These are phyloP conservation scores for Sonneratia alba DNA, from an alignment of 345 rosid genomes.

Conservation along the genomic window DNA sequence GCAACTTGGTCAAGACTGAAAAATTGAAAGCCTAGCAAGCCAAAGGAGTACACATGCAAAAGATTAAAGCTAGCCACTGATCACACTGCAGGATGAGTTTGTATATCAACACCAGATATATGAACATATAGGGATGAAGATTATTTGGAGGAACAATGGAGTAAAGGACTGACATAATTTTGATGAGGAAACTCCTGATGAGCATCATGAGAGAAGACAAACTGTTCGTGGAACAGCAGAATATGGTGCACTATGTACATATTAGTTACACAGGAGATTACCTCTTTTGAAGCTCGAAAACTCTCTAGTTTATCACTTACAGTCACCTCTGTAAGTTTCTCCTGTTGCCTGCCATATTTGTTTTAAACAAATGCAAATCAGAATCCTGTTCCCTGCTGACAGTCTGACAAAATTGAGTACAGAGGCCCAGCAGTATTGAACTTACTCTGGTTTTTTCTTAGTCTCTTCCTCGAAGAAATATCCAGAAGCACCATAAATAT, in stretches of 20 bases:
- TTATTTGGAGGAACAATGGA: neutral
- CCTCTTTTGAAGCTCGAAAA: constrained; percentile 90
- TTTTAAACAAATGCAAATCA: neutral
- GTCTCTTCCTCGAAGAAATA: constrained; percentile 63
- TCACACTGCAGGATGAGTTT: neutral
- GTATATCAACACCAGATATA: neutral
- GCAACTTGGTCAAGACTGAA: neutral
- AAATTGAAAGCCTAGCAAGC: neutral
- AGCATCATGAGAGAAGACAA: neutral
- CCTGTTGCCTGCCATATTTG: constrained; percentile 36
- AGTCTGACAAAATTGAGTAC: constrained; percentile 1
- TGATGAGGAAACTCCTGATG: neutral
- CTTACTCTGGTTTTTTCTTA: constrained; percentile 41
- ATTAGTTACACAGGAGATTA: constrained; percentile 7
- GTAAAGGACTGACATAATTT: neutral
- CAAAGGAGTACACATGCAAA: neutral
- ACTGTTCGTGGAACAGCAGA: neutral
- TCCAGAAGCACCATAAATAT: constrained; percentile 85
- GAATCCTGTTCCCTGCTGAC: neutral
- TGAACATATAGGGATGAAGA: neutral
- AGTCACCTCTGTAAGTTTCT: constrained; percentile 61
- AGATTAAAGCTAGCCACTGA: neutral
- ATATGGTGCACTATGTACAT: neutral
- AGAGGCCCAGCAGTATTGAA: neutral
- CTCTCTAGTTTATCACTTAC: constrained; percentile 75